Conservation (phyloP, 305 asterid species). For the Fraxinus angustifolia region DNA sequence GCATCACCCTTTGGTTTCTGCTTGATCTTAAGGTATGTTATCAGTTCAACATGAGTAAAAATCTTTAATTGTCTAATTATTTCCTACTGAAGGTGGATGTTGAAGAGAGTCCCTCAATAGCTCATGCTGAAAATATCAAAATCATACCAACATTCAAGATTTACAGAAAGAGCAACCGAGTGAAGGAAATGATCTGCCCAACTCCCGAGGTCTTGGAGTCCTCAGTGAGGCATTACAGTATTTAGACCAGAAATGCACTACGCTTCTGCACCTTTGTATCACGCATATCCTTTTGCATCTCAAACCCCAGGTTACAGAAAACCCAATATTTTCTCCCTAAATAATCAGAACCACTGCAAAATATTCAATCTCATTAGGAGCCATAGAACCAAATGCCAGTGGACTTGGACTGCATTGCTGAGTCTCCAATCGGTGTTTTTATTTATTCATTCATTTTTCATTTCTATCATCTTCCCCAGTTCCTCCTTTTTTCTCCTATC, state of each 20-base stretch:
- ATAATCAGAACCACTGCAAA: constrained; percentile 33
- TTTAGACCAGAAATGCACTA: constrained; percentile 25
- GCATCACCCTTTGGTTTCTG: background rate
- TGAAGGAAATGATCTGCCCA: constrained; percentile 84
- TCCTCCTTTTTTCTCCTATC: background rate
- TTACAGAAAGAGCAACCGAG: constrained; percentile 56
- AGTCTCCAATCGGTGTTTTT: constrained; percentile 29
- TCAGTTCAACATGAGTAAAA: background rate
- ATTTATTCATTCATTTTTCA: constrained; percentile 49
- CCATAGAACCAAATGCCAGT: constrained; percentile 38
- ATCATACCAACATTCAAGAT: constrained; percentile 78
- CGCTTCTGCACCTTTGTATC: constrained; percentile 19
- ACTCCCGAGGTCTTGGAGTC: constrained; percentile 72
- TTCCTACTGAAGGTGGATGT: constrained; percentile 61
- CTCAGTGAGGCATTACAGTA: constrained; percentile 77
- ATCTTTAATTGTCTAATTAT: background rate
- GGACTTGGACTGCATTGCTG: constrained; percentile 28
- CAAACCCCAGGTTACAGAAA: constrained; percentile 13
- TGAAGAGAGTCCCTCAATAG: constrained; percentile 57
- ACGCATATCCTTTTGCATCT: constrained; percentile 19
- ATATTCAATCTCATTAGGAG: constrained; percentile 36
- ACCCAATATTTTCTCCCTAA: constrained; percentile 2
- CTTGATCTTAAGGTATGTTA: background rate
- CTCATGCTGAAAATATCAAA: constrained; percentile 58
- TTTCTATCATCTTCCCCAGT: constrained; percentile 1